Base-by-base conservation (phyloP, 306 rosid genomes). In the Citrullus amarus region DNA sequence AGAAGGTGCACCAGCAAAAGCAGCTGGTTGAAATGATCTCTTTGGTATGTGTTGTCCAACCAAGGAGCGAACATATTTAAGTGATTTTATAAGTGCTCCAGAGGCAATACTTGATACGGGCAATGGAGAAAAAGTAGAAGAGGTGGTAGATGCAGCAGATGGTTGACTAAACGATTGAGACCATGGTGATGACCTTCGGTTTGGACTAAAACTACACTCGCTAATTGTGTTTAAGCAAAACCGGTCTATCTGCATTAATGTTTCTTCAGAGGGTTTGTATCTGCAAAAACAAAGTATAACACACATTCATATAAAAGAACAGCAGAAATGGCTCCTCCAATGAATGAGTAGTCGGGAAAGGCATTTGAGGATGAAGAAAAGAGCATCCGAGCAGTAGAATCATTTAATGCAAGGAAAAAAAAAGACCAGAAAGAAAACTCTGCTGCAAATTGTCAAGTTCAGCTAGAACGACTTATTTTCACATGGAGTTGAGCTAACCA, bases 221-320 rank as follows among this genome's bases (percentile, higher is more conserved):
- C 90, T 84, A 84, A 96, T 90, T 80, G 89, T 87, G 83, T 88
- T 90, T 86, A 93, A 85, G 86, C 99, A 96, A 90, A 96, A 96
- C 39, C 97, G 96, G 87, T 93, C 99, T 77, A 96, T 90, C 87
- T 90, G 98, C 86, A 88, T 83, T 83, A 96, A 85, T 44, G 98
- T 93, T 82, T 96, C 99, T 87, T 88, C 94, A 22, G 91, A 87
- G 38, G 99, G 97, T 88, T 90, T 96, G 85, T 96, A 96, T 83
- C 99, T 96, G 91, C 63, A 85, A 53, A 48, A 57, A 78, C 61
- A 80, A 84, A 83, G 58, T 30, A 81, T 78, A 34, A 51, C 48
- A 36, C 80, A 83, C 78, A 57, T 78, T 75, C 43, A 51, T 67
- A 72, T 67, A 44, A 63, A 60, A 81, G 36, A 79, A 76, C 75